A percentile compares a stretch with the other conserved stretches of the same genome.
Evolutionary conservation across 2,329 filamentous ascomycete genomes (phyloP).

Genomic region (Juglanconis juglandina): DNA sequence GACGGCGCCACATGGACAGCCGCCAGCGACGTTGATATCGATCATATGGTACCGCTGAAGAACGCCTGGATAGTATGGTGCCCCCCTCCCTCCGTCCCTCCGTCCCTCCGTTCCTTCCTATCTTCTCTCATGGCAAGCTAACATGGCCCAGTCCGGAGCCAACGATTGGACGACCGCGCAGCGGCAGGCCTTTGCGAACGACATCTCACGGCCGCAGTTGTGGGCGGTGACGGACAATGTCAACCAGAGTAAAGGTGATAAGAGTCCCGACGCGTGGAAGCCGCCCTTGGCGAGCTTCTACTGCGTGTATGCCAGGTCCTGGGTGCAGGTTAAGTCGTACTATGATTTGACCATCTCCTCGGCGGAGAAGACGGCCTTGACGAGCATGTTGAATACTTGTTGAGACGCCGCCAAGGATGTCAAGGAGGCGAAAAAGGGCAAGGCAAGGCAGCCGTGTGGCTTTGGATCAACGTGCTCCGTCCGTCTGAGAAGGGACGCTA

Average conservation of each 20-base stretch:
- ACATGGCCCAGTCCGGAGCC: conserved; percentile 59
- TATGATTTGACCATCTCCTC: conserved; percentile 67
- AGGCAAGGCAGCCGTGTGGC: not conserved
- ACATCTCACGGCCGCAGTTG: conserved; percentile 71
- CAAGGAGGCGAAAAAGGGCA: not conserved
- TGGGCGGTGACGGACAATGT: conserved; percentile 75
- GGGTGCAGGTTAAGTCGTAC: conserved; percentile 74
- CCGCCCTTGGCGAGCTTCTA: conserved; percentile 66
- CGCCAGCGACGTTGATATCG: conserved; percentile 72
- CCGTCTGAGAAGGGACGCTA: no score
- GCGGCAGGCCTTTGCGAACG: conserved; percentile 72
- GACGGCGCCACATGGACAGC: conserved; percentile 69
- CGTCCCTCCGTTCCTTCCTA: conserved; percentile 5
- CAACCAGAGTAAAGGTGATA: conserved; percentile 72
- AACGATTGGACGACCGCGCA: conserved; percentile 65
- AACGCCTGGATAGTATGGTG: conserved; percentile 70
- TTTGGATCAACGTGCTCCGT: no score
- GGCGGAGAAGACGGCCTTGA: conserved; percentile 68
- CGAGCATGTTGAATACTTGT: conserved; percentile 63
- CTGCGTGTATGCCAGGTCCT: conserved; percentile 75
- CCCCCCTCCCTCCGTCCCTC: not conserved
- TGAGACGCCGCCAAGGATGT: conserved; percentile 26
- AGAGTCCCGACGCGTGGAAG: conserved; percentile 72
- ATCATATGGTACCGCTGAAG: conserved; percentile 77
- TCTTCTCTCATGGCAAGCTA: conserved; percentile 4